These are phyloP conservation scores for Apiospora kogelbergensis DNA, from an alignment of 2,329 filamentous ascomycete genomes.

Conservation along the genomic window DNA sequence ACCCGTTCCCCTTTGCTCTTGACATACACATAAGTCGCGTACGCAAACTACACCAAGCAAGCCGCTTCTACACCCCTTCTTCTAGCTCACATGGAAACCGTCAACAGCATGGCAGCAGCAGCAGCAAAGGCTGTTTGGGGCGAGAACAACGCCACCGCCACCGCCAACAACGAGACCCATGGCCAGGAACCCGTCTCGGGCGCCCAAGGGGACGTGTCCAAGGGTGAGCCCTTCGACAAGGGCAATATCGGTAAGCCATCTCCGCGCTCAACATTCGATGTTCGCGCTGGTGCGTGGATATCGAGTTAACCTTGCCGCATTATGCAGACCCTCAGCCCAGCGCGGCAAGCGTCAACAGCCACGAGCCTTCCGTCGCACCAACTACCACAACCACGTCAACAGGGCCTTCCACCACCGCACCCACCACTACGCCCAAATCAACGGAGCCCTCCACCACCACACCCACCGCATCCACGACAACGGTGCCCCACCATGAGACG, in stretches of 20 bases:
- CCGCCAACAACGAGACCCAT: slow-evolving; percentile 6
- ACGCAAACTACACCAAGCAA: not conserved
- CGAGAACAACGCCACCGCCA: slow-evolving; percentile 26
- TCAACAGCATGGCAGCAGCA: slow-evolving; percentile 55
- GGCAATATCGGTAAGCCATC: slow-evolving; percentile 58
- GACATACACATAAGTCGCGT: not conserved
- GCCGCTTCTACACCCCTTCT: not conserved
- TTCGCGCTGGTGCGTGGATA: too few species aligned
- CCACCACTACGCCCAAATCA: not conserved
- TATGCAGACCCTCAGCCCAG: not conserved
- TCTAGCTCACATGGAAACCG: slow-evolving; percentile 56
- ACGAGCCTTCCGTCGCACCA: not conserved
- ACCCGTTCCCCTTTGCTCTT: not conserved
- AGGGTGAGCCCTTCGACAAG: slow-evolving; percentile 73
- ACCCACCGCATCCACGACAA: slow-evolving; percentile 14
- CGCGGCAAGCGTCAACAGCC: not conserved
- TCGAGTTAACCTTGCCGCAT: not conserved
- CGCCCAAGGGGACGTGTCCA: slow-evolving; percentile 63
- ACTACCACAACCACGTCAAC: not conserved
- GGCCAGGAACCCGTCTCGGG: slow-evolving; percentile 71
- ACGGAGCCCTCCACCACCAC: slow-evolving; percentile 11
- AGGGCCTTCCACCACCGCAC: slow-evolving; percentile 2
- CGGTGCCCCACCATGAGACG: slow-evolving; percentile 13
- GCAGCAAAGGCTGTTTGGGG: slow-evolving; percentile 52
- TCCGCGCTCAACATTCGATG: not conserved